phyloP scores from a whole-genome alignment of 163 green algal species.

The Volvox carteri region DNA sequence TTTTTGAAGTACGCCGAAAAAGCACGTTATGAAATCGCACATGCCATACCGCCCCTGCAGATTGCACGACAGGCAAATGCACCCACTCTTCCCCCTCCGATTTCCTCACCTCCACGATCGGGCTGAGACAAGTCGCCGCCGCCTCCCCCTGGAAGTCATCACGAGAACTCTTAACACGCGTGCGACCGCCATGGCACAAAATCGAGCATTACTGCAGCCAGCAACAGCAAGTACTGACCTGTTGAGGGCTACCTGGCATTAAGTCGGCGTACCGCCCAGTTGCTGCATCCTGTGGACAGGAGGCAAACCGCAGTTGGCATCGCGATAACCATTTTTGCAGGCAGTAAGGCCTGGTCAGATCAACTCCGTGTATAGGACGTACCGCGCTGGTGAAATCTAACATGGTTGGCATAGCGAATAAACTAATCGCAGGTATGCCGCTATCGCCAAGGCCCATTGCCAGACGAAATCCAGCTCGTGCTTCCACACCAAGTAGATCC shows the following conservation, averaged over 20 bases:
- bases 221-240: constrained; percentile 7
- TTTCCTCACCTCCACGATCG: constrained; percentile 10
- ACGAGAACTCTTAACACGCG: no score
- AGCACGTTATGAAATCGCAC: no score
- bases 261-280: constrained; percentile 5
- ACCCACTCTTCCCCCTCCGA: no score
- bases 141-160: constrained; percentile 5
- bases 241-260: background rate
- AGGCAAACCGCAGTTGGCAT: background rate
- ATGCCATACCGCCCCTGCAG: no score
- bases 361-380: background rate
- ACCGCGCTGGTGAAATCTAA: constrained; percentile 17
- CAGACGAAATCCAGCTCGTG: constrained; percentile 18
- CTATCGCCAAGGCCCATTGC: constrained; percentile 56
- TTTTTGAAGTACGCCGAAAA: no score
- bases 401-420: constrained; percentile 63
- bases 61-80: no score
- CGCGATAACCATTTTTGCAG: no score
- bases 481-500: constrained; percentile 60
- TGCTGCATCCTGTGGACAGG: background rate
- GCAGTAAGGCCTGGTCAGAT: no score
- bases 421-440: constrained; percentile 57
- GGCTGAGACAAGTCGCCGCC: background rate
- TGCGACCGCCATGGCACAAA: no score
- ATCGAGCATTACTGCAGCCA: background rate